Conservation (phyloP, 495 filamentous ascomycete genomes). For the Pseudoneurospora amorphoporcata region DNA sequence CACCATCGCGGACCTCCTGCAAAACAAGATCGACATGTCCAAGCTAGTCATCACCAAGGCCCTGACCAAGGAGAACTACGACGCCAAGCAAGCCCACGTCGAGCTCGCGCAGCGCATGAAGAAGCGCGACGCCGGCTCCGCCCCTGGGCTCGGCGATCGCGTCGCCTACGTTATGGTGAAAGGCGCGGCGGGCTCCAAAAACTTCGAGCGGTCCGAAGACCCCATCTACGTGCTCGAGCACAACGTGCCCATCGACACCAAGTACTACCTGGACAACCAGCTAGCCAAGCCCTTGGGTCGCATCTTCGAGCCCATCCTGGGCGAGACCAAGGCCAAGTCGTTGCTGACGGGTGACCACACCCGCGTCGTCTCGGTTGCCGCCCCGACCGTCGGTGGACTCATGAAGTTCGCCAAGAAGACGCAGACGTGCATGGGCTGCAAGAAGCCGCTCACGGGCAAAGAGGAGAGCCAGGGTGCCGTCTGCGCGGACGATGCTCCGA, state of each 20-base stretch:
- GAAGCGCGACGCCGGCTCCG: slow-evolving; percentile 91
- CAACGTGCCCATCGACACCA: slow-evolving; percentile 96
- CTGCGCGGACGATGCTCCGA: slow-evolving; percentile 70
- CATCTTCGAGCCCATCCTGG: slow-evolving; percentile 96
- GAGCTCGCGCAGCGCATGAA: slow-evolving; percentile 91
- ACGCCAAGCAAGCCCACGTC: slow-evolving; percentile 86
- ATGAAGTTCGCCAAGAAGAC: slow-evolving; percentile 99
- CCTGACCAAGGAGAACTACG: slow-evolving; percentile 71
- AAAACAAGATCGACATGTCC: slow-evolving; percentile 98
- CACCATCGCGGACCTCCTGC: slow-evolving; percentile 87
- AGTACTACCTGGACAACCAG: slow-evolving; percentile 98
- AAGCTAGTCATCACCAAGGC: slow-evolving; percentile 99
- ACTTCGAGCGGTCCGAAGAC: slow-evolving; percentile 93
- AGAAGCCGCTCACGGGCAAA: slow-evolving; percentile 76
- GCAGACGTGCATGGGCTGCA: slow-evolving; percentile 97
- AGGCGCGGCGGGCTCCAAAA: slow-evolving; percentile 74
- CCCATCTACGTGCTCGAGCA: slow-evolving; percentile 95
- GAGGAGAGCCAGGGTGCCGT: slow-evolving; percentile 79
- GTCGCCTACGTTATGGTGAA: slow-evolving; percentile 98
- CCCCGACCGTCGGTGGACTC: slow-evolving; percentile 77
- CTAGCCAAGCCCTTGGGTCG: slow-evolving; percentile 85
- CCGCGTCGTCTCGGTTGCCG: slow-evolving; percentile 78
- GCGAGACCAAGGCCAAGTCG: slow-evolving; percentile 76
- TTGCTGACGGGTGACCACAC: slow-evolving; percentile 87
- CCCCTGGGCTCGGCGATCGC: slow-evolving; percentile 87